These are phyloP conservation scores for Daldinia grandis DNA, from an alignment of 495 filamentous ascomycete genomes.

Conservation along the genomic window DNA sequence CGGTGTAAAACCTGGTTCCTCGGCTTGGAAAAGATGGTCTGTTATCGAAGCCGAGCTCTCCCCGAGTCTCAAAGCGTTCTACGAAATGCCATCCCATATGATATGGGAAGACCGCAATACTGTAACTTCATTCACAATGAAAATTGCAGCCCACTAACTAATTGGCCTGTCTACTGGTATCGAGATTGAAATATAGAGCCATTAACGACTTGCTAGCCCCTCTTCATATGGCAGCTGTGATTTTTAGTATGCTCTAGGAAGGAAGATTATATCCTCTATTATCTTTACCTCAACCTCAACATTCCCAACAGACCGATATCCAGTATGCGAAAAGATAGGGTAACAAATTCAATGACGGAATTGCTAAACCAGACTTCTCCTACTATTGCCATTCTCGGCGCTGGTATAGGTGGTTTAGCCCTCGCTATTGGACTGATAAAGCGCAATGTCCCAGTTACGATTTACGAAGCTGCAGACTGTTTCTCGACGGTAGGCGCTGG, in stretches of 20 bases:
- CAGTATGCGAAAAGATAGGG: background rate
- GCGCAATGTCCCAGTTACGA: slow-evolving; percentile 51
- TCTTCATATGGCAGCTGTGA: background rate
- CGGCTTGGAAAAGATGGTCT: slow-evolving; percentile 3
- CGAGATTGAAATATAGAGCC: background rate
- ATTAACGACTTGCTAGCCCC: background rate
- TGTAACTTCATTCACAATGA: background rate
- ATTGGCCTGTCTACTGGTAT: background rate
- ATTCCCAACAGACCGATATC: background rate
- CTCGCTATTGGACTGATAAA: slow-evolving; percentile 58
- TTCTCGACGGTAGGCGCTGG: slow-evolving; percentile 60
- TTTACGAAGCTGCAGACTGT: slow-evolving; percentile 56
- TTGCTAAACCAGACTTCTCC: background rate
- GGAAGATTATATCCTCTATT: background rate
- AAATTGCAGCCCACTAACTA: background rate
- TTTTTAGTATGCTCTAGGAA: background rate
- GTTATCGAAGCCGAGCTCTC: background rate
- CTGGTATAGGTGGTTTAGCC: slow-evolving; percentile 59
- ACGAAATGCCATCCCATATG: background rate
- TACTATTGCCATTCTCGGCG: slow-evolving; percentile 57
- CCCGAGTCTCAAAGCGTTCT: background rate
- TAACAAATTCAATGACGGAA: background rate
- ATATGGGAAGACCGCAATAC: background rate
- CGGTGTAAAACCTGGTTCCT: slow-evolving; percentile 11
- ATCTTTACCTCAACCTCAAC: background rate